phyloP scores from a whole-genome alignment of 2,329 filamentous ascomycete genomes.

The Simplicillium aogashimaense region DNA sequence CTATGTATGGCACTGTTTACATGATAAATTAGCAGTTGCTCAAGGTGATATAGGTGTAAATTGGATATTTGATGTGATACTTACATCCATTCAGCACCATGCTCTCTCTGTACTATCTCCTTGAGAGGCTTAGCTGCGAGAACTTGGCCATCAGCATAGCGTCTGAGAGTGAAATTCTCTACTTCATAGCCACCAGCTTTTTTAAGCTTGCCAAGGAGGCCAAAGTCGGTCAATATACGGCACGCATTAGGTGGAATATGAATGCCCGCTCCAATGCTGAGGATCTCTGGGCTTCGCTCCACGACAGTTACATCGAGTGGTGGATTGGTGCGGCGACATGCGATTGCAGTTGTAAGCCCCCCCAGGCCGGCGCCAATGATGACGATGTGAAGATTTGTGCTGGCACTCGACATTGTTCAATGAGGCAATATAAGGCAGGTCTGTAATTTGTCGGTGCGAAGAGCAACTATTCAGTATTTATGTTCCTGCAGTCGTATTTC shows the following conservation, averaged over 20 bases:
- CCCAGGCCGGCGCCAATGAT: constrained; percentile 1
- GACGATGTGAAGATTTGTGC: constrained; percentile 1
- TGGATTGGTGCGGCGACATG: constrained; percentile 1
- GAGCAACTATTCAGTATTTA: too few species aligned
- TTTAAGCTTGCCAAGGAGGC: constrained; percentile 2
- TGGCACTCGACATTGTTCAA: background rate
- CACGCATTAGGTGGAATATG: constrained; percentile 5
- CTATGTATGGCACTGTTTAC: constrained; percentile 4
- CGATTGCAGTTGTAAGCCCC: constrained; percentile 2
- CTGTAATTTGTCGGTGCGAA: too few species aligned
- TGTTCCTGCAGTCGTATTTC: too few species aligned
- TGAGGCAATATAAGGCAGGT: background rate
- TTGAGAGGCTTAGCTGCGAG: constrained; percentile 3
- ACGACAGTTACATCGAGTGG: constrained; percentile 4
- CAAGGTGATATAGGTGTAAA: background rate
- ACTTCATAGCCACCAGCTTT: constrained; percentile 4
- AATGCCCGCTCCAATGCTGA: constrained; percentile 4
- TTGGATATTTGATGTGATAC: background rate
- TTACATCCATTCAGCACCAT: constrained; percentile 5
- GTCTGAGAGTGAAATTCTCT: constrained; percentile 2
- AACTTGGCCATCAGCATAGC: constrained; percentile 1
- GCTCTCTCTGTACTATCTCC: background rate
- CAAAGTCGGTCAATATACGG: constrained; percentile 3
- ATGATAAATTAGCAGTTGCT: background rate
- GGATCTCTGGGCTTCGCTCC: constrained; percentile 2